Conservation (phyloP, 2,329 filamentous ascomycete genomes). For the Alternaria gansuensis region DNA sequence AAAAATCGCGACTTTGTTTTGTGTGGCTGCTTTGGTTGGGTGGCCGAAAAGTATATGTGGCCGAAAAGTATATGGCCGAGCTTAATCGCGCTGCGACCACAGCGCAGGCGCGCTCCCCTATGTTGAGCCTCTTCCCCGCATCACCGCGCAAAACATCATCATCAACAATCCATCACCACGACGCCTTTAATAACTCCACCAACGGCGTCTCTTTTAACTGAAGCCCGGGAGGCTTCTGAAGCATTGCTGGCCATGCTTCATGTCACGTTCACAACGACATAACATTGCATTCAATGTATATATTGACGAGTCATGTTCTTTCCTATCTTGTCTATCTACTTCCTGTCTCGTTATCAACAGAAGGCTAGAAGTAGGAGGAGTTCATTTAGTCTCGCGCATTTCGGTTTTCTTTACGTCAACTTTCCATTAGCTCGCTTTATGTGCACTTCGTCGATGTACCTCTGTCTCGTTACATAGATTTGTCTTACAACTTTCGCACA, state of each 20-base stretch:
- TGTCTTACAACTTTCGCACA: slow-evolving; percentile 7
- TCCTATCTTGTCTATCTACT: slow-evolving; percentile 13
- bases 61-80: too few species aligned
- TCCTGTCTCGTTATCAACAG: background rate
- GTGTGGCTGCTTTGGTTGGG: too few species aligned
- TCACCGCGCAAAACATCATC: slow-evolving; percentile 32
- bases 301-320: slow-evolving; percentile 29
- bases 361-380: slow-evolving; percentile 16
- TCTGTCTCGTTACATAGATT: slow-evolving; percentile 14
- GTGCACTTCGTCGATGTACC: slow-evolving; percentile 14
- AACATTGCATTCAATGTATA: slow-evolving; percentile 27
- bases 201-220: background rate
- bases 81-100: slow-evolving; percentile 45
- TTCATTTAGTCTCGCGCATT: slow-evolving; percentile 2
- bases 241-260: slow-evolving; percentile 25
- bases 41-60: too few species aligned
- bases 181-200: slow-evolving; percentile 1
- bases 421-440: slow-evolving; percentile 8
- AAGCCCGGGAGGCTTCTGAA: slow-evolving; percentile 20
- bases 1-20: too few species aligned
- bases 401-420: slow-evolving; percentile 13
- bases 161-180: background rate
- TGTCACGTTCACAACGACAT: slow-evolving; percentile 18
- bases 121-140: slow-evolving; percentile 49
- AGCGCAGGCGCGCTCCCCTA: slow-evolving; percentile 33